Evolutionary conservation across 2,329 filamentous ascomycete genomes (phyloP).

Genomic region (Colletotrichum theobromicola): DNA sequence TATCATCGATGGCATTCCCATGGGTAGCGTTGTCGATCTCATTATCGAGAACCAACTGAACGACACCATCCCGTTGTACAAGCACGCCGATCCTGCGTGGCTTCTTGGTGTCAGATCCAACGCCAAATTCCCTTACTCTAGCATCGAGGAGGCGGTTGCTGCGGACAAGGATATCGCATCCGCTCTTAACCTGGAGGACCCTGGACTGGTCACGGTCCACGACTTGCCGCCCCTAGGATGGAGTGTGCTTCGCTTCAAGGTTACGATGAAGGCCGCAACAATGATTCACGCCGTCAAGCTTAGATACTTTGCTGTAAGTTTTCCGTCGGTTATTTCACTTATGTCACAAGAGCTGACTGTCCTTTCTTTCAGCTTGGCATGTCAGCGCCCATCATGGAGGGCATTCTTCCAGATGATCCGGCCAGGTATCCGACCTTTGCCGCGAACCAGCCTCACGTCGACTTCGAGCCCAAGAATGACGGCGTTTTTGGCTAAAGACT

Average conservation of each 20-base stretch:
- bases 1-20: neutral
- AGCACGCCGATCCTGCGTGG: slow-evolving; percentile 25
- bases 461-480: slow-evolving; percentile 9
- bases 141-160: neutral
- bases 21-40: slow-evolving; percentile 22
- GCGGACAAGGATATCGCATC: neutral
- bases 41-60: slow-evolving; percentile 13
- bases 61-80: slow-evolving; percentile 23
- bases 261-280: neutral
- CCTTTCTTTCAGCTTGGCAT: neutral
- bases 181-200: neutral
- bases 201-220: neutral
- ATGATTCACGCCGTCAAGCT: slow-evolving; percentile 20
- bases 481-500: neutral
- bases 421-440: neutral
- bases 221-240: slow-evolving; percentile 12
- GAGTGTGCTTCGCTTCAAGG: slow-evolving; percentile 13
- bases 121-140: neutral
- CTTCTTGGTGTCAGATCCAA: slow-evolving; percentile 16
- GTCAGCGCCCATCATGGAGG: slow-evolving; percentile 15
- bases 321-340: too few species aligned
- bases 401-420: neutral
- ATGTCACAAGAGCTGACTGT: too few species aligned
- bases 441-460: neutral
- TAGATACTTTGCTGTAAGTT: slow-evolving; percentile 16